Percentiles rank a stretch among this genome's conserved stretches.
These are phyloP conservation scores for Lasiodiplodia sp. DNA, from an alignment of 2,329 filamentous ascomycete genomes.

Conservation along the genomic window DNA sequence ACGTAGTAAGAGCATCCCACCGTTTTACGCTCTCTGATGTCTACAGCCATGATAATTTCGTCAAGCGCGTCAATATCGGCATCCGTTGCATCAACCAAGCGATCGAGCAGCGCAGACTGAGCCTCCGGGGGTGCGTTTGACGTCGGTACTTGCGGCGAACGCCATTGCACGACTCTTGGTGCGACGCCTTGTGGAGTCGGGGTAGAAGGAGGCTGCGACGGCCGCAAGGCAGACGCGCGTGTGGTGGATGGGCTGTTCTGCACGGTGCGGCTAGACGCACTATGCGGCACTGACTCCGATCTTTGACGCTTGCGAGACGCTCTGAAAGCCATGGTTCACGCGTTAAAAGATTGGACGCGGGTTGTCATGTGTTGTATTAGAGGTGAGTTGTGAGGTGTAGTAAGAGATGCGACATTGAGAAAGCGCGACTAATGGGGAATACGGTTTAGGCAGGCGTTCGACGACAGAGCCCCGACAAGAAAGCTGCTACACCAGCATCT, in stretches of 20 bases:
- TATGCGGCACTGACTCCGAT: neutral
- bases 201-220: neutral
- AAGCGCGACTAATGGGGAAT: neutral
- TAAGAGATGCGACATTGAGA: neutral
- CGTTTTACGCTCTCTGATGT: conserved; percentile 72
- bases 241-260: neutral
- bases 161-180: conserved; percentile 21
- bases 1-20: conserved; percentile 88
- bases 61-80: conserved; percentile 57
- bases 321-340: conserved; percentile 2
- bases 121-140: conserved; percentile 21
- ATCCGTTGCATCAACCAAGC: conserved; percentile 44
- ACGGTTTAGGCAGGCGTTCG: too few species aligned
- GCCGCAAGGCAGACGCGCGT: neutral
- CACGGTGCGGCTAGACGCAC: neutral
- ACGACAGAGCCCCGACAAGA: too few species aligned
- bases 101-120: conserved; percentile 3
- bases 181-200: neutral
- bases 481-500: too few species aligned
- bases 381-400: neutral
- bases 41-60: conserved; percentile 81
- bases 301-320: conserved; percentile 11
- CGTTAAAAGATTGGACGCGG: neutral
- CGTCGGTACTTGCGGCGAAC: conserved; percentile 31
- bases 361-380: neutral